Percentiles rank a stretch among this genome's conserved stretches.
phyloP scores from a whole-genome alignment of 495 filamentous ascomycete genomes.

The Lasiosphaeriaceae sp. region DNA sequence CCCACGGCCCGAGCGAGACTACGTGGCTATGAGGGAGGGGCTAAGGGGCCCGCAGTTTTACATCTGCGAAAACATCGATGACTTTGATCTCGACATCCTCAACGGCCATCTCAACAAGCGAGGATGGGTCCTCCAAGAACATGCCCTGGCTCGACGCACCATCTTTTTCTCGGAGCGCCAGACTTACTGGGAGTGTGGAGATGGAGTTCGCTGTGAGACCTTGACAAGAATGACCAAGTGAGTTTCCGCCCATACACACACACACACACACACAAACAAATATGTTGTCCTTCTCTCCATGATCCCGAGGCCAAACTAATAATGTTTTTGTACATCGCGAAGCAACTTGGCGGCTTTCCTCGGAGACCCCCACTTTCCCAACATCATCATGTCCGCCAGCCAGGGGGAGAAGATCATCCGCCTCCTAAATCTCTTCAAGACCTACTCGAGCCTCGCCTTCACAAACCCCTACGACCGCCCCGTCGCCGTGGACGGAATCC shows the following conservation, averaged over 20 bases:
- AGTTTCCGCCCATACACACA: too few species aligned
- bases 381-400: slow-evolving; percentile 6
- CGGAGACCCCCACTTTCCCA: slow-evolving; percentile 13
- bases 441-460: slow-evolving; percentile 20
- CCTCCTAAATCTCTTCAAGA: slow-evolving; percentile 21
- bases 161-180: slow-evolving; percentile 36
- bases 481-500: slow-evolving; percentile 20
- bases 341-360: slow-evolving; percentile 17
- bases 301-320: too few species aligned
- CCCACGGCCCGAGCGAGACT: background rate
- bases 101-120: slow-evolving; percentile 27
- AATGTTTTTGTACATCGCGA: too few species aligned
- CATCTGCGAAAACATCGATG: slow-evolving; percentile 23
- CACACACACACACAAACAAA: too few species aligned
- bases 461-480: slow-evolving; percentile 16
- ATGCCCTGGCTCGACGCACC: slow-evolving; percentile 32
- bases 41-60: slow-evolving; percentile 10
- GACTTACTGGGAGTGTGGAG: slow-evolving; percentile 39
- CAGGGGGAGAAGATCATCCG: slow-evolving; percentile 22
- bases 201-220: slow-evolving; percentile 34
- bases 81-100: slow-evolving; percentile 30
- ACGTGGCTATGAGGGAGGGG: background rate
- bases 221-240: slow-evolving; percentile 18
- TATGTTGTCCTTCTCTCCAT: too few species aligned
- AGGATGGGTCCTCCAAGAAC: slow-evolving; percentile 42